A percentile compares a stretch with the other conserved stretches of the same genome.
phyloP scores from a whole-genome alignment of 2,329 filamentous ascomycete genomes.

The Epichloe typhina region DNA sequence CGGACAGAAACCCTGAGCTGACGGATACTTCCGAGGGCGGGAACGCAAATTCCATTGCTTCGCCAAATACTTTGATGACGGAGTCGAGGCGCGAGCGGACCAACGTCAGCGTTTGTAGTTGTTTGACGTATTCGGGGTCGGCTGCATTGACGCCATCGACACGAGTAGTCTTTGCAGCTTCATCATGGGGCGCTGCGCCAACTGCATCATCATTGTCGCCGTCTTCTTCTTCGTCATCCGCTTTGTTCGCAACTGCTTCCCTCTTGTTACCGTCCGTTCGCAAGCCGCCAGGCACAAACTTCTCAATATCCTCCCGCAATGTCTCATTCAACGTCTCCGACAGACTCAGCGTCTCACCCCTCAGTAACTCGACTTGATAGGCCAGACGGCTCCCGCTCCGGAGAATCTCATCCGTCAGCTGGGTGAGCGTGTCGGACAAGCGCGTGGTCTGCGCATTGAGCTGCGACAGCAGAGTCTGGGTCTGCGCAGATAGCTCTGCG shows the following conservation, averaged over 20 bases:
- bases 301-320: slow-evolving; percentile 56
- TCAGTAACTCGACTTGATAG: slow-evolving; percentile 86
- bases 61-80: slow-evolving; percentile 83
- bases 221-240: slow-evolving; percentile 7
- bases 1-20: slow-evolving; percentile 74
- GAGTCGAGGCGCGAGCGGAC: slow-evolving; percentile 76
- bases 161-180: slow-evolving; percentile 4
- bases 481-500: slow-evolving; percentile 64
- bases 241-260: slow-evolving; percentile 5
- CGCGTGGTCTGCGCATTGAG: slow-evolving; percentile 80
- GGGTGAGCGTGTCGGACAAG: slow-evolving; percentile 67
- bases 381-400: slow-evolving; percentile 76
- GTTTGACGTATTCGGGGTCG: slow-evolving; percentile 58
- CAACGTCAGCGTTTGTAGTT: slow-evolving; percentile 68
- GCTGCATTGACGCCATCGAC: slow-evolving; percentile 11
- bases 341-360: slow-evolving; percentile 76
- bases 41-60: slow-evolving; percentile 90
- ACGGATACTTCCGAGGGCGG: slow-evolving; percentile 79
- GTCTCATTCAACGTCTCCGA: slow-evolving; percentile 65
- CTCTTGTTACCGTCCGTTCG: slow-evolving; percentile 18
- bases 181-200: slow-evolving; percentile 4
- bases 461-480: slow-evolving; percentile 74
- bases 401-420: slow-evolving; percentile 88
- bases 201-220: slow-evolving; percentile 12
- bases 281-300: slow-evolving; percentile 50